Percentiles rank a stretch among this genome's conserved stretches.
These are phyloP conservation scores for Thalassiosira mediterranea DNA, from an alignment of 352 stramenopile species.

Conservation along the genomic window DNA sequence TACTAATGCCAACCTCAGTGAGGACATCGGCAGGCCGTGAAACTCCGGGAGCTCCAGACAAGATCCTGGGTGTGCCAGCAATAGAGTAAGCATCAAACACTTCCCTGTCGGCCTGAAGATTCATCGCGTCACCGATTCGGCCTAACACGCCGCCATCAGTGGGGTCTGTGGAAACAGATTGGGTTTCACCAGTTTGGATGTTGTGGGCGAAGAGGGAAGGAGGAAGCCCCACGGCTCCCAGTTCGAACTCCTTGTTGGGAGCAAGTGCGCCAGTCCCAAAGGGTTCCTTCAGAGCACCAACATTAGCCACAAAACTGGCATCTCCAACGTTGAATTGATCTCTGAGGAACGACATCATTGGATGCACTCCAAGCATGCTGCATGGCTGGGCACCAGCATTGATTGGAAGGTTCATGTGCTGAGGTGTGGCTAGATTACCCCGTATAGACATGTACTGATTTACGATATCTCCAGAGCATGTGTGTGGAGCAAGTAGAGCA, in stretches of 20 bases:
- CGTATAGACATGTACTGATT: conserved; percentile 40
- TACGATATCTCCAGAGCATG: conserved; percentile 51
- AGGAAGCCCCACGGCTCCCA: no score
- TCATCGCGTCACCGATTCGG: conserved; percentile 27
- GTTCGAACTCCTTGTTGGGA: no score
- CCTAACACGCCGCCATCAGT: conserved; percentile 21
- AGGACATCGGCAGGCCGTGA: no score
- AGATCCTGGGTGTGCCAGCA: no score
- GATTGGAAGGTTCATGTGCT: conserved; percentile 32
- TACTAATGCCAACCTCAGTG: no score
- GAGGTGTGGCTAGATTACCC: conserved; percentile 36
- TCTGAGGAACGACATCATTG: conserved; percentile 43
- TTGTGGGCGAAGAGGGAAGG: conserved; percentile 67
- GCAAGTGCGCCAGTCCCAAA: conserved; percentile 72
- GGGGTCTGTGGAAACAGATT: neutral
- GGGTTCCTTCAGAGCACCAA: conserved; percentile 32
- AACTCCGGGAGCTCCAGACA: no score
- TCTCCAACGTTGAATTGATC: conserved; percentile 72
- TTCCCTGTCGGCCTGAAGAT: no score
- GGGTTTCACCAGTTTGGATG: neutral
- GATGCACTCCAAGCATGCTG: conserved; percentile 75
- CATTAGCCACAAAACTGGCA: conserved; percentile 70
- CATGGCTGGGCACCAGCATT: conserved; percentile 47
- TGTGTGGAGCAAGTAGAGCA: conserved; percentile 60
- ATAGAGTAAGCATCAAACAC: no score